Conservation (phyloP, 139 green algal species). For the Ettlia oleoabundans region DNA sequence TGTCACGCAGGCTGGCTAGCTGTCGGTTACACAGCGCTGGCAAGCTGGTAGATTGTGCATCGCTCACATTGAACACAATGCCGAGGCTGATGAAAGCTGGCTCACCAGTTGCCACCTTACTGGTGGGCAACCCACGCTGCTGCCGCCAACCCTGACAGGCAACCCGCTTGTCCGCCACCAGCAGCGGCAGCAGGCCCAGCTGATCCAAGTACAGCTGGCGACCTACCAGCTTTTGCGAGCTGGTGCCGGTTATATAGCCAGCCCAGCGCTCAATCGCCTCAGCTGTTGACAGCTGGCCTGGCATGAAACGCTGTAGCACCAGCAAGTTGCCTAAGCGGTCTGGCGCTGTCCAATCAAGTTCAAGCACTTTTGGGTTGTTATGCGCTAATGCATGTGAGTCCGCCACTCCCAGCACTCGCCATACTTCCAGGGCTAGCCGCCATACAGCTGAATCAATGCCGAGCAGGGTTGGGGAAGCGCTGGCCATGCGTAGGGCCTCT, state of each 20-base stretch:
- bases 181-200: background rate
- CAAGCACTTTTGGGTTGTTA: background rate
- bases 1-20: too few species aligned
- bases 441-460: background rate
- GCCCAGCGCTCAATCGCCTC: background rate
- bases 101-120: background rate
- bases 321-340: background rate
- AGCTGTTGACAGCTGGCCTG: background rate
- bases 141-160: background rate
- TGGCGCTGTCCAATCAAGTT: background rate
- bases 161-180: background rate
- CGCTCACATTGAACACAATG: too few species aligned
- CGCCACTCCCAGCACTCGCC: background rate
- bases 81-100: slow-evolving; percentile 2
- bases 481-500: background rate
- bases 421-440: background rate
- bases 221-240: background rate
- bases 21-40: too few species aligned
- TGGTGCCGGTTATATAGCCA: background rate
- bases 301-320: slow-evolving; percentile 15
- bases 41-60: too few species aligned
- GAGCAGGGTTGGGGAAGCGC: background rate
- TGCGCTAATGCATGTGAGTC: background rate
- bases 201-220: slow-evolving; percentile 18
- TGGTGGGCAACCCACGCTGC: background rate